Conservation (phyloP, 1,284 basidiomycete species). For the Mycena citricolor region DNA sequence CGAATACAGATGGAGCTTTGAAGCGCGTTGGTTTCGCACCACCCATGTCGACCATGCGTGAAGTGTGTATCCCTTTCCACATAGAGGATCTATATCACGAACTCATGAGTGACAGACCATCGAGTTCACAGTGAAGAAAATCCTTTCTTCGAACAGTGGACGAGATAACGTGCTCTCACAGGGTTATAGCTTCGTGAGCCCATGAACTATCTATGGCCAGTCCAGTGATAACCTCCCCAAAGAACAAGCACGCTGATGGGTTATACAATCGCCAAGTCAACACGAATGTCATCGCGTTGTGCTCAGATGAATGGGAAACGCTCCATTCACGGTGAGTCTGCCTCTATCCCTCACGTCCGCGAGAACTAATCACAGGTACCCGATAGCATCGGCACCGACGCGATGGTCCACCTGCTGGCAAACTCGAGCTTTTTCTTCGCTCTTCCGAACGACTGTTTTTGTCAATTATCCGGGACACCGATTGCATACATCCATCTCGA, state of each 20-base stretch:
- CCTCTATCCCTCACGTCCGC: not conserved
- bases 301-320: conserved; percentile 64
- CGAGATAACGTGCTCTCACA: conserved; percentile 26
- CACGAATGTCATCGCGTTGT: conserved; percentile 68
- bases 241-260: too few species aligned
- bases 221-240: too few species aligned
- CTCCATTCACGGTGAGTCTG: conserved; percentile 62
- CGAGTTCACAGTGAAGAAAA: too few species aligned
- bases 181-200: conserved; percentile 56
- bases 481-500: conserved; percentile 44
- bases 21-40: conserved; percentile 20
- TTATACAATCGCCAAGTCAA: too few species aligned
- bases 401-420: conserved; percentile 73
- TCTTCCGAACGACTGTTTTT: conserved; percentile 77
- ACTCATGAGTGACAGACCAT: too few species aligned
- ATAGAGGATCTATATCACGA: too few species aligned
- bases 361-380: not conserved
- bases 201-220: too few species aligned
- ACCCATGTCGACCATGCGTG: conserved; percentile 52
- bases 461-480: conserved; percentile 75
- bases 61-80: too few species aligned
- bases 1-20: conserved; percentile 9
- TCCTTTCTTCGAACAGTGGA: conserved; percentile 20
- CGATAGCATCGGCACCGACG: conserved; percentile 65
- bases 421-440: conserved; percentile 71